phyloP scores from a whole-genome alignment of 257 asterid species.

The Solanum lycopersicoides region DNA sequence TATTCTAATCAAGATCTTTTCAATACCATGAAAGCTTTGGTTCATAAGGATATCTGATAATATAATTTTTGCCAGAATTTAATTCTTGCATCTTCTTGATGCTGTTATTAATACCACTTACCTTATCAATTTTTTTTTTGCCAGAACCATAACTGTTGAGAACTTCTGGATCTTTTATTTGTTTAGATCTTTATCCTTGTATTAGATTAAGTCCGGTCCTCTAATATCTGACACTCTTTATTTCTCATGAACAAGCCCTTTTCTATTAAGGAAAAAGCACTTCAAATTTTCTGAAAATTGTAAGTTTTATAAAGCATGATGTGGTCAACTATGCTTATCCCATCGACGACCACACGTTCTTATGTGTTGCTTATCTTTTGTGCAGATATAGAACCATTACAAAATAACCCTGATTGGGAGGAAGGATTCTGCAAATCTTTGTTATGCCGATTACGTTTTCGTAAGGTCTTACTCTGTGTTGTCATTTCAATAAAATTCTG shows the following conservation, averaged over 20 bases:
- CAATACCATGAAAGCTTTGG: not conserved
- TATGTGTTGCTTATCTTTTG: conserved; percentile 3
- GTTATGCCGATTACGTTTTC: conserved; percentile 97
- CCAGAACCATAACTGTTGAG: not conserved
- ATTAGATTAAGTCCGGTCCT: not conserved
- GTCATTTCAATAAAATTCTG: conserved; percentile 12
- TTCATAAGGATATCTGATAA: not conserved
- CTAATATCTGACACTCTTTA: not conserved
- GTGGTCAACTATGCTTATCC: not conserved
- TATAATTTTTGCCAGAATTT: not conserved
- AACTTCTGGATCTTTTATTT: not conserved
- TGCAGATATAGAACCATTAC: conserved; percentile 91
- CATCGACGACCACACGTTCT: not conserved
- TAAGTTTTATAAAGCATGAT: not conserved
- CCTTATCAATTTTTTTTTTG: not conserved
- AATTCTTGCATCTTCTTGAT: not conserved
- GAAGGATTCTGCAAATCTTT: conserved; percentile 91
- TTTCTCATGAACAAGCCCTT: not conserved
- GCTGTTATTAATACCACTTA: not conserved
- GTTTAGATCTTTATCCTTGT: not conserved
- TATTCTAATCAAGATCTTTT: not conserved
- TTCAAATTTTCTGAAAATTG: not conserved
- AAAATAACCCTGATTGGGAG: conserved; percentile 69
- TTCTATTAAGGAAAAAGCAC: not conserved
- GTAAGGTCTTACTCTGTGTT: conserved; percentile 92